Conservation (phyloP, 1,284 basidiomycete species). For the Neotropicomus parvogracilis region DNA sequence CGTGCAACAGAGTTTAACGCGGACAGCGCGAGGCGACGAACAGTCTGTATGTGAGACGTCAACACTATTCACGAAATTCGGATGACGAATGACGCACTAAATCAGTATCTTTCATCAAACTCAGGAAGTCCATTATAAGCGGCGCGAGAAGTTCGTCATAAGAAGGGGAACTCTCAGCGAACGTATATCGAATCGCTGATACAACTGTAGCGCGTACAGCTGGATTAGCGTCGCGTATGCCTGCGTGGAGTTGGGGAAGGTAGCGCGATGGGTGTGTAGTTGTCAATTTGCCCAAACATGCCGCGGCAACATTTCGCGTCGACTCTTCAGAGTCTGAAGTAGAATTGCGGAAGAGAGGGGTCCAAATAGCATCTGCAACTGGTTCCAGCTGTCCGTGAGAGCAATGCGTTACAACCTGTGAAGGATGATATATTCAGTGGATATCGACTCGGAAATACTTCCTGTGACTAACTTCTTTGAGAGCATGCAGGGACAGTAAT, state of each 20-base stretch:
- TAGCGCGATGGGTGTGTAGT: conserved; percentile 87
- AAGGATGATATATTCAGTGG: neutral
- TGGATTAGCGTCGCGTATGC: conserved; percentile 65
- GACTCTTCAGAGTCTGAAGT: conserved; percentile 80
- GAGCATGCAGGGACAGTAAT: conserved; percentile 81
- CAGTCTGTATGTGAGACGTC: conserved; percentile 51
- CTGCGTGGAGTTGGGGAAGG: conserved; percentile 87
- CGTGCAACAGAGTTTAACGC: conserved; percentile 92
- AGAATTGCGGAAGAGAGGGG: conserved; percentile 83
- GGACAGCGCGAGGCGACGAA: conserved; percentile 83
- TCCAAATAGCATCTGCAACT: conserved; percentile 88
- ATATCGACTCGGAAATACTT: neutral
- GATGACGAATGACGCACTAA: conserved; percentile 51
- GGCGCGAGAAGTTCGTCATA: conserved; percentile 89
- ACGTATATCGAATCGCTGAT: conserved; percentile 92
- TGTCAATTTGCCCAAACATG: conserved; percentile 94
- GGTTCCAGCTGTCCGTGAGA: conserved; percentile 77
- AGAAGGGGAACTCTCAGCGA: conserved; percentile 78
- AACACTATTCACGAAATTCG: neutral
- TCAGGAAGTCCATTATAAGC: conserved; percentile 86
- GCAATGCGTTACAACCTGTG: conserved; percentile 86
- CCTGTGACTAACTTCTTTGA: conserved; percentile 75
- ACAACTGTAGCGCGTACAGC: conserved; percentile 86
- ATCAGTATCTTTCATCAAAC: conserved; percentile 81
- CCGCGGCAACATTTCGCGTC: conserved; percentile 90